These are phyloP conservation scores for Metschnikowia sp. DNA, from an alignment of 805 yeast genomes.

Conservation along the genomic window DNA sequence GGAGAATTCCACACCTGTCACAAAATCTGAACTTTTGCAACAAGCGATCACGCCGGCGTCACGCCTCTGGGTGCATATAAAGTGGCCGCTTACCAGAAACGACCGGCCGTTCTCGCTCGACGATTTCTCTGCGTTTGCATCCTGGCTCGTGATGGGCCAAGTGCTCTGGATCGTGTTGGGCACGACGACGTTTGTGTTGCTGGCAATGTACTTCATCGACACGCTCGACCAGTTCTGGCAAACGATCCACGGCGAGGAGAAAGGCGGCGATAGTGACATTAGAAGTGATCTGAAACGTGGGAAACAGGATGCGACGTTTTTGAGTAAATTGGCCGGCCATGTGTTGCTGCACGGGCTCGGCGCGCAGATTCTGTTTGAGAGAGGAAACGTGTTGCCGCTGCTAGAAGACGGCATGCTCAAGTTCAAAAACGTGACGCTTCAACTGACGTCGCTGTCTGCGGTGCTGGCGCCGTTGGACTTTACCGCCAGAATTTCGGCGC, in stretches of 20 bases:
- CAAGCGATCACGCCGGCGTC: constrained; percentile 30
- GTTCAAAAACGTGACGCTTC: constrained; percentile 38
- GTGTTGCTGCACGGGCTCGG: constrained; percentile 42
- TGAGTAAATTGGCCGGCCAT: constrained; percentile 32
- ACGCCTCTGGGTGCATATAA: constrained; percentile 35
- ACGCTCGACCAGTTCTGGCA: constrained; percentile 27
- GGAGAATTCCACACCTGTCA: not conserved
- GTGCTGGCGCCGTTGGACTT: constrained; percentile 21
- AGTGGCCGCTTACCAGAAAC: constrained; percentile 49
- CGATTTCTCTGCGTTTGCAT: constrained; percentile 51
- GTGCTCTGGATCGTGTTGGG: constrained; percentile 53
- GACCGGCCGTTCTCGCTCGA: constrained; percentile 48
- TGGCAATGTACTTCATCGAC: constrained; percentile 43
- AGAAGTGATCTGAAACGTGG: not conserved
- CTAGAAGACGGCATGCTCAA: constrained; percentile 49
- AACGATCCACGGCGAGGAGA: constrained; percentile 19
- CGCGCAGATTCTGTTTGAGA: constrained; percentile 33
- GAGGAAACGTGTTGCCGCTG: constrained; percentile 38
- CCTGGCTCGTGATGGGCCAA: constrained; percentile 58
- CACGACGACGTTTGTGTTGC: constrained; percentile 54
- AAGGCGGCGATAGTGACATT: constrained; percentile 19
- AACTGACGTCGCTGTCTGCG: constrained; percentile 9
- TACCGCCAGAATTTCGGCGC: constrained; percentile 37
- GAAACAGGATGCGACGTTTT: constrained; percentile 23
- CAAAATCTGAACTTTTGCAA: constrained; percentile 22